Evolutionary conservation across 306 rosid species (phyloP).

Genomic region (Gynostemma pentaphyllum): DNA sequence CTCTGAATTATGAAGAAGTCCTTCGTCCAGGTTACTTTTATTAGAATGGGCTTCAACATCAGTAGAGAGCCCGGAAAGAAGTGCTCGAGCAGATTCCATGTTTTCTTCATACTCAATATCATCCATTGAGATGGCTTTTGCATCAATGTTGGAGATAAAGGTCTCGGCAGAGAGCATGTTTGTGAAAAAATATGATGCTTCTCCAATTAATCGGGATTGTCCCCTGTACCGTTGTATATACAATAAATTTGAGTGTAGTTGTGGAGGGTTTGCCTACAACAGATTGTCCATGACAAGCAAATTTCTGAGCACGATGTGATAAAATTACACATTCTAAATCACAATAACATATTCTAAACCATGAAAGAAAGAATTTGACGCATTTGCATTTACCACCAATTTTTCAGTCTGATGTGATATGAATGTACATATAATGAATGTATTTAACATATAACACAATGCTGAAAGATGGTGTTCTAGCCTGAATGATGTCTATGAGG

Average conservation of each 20-base stretch:
- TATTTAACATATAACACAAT: no score
- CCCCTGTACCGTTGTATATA: constrained; percentile 90
- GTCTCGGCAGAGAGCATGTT: constrained; percentile 91
- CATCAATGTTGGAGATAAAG: constrained; percentile 83
- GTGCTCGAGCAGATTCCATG: constrained; percentile 83
- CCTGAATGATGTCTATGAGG: no score
- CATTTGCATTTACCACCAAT: neutral
- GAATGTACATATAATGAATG: no score
- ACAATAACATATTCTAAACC: neutral
- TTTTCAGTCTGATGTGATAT: neutral
- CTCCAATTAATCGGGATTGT: constrained; percentile 66
- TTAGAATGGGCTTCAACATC: constrained; percentile 33
- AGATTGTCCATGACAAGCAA: constrained; percentile 15
- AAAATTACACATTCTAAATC: neutral
- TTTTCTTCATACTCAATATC: constrained; percentile 77
- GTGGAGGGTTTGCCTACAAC: constrained; percentile 95
- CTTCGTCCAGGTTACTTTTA: constrained; percentile 35
- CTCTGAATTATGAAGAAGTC: constrained; percentile 26
- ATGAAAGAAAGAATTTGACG: neutral
- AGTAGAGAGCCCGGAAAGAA: constrained; percentile 68
- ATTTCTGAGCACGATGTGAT: neutral
- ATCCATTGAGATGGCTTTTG: constrained; percentile 85
- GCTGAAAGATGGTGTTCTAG: no score
- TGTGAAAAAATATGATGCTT: constrained; percentile 87
- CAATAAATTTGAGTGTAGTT: constrained; percentile 77